Evolutionary conservation across 2,329 filamentous ascomycete genomes (phyloP).

Genomic region (Coniochaeta sp.): DNA sequence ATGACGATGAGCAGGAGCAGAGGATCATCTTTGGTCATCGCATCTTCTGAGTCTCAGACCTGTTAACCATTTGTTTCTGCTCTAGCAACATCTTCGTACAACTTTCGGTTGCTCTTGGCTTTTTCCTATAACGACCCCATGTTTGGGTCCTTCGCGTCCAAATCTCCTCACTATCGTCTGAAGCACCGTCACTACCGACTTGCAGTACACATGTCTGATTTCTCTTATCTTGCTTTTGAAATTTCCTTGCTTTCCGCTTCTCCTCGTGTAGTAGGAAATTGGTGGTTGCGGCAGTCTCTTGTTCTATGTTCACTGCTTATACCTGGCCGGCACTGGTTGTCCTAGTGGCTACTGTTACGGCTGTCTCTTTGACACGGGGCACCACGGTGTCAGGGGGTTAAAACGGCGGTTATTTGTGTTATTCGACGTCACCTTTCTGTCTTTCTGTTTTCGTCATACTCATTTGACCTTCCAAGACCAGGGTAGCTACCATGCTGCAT

Average conservation of each 20-base stretch:
- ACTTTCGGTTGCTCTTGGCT: neutral
- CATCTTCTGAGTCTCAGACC: conserved; percentile 29
- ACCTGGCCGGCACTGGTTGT: neutral
- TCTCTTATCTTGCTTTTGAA: neutral
- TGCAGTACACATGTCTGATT: neutral
- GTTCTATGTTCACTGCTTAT: neutral
- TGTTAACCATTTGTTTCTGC: too few relatives aligned
- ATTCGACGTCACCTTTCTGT: neutral
- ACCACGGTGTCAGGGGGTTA: neutral
- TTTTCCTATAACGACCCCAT: neutral
- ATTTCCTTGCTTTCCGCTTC: neutral
- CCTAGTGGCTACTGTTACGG: neutral
- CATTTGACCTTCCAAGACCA: neutral
- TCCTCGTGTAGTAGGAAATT: neutral
- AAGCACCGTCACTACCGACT: neutral
- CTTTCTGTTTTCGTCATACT: neutral
- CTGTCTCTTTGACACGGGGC: neutral
- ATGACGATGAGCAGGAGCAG: conserved; percentile 35
- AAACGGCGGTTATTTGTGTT: neutral
- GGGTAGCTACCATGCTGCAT: neutral
- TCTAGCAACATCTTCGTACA: neutral
- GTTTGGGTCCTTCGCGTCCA: neutral
- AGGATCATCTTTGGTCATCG: conserved; percentile 35
- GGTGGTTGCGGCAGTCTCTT: neutral
- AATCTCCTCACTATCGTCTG: neutral